Percentiles rank a stretch among this genome's conserved stretches.
phyloP scores from a whole-genome alignment of 2,329 filamentous ascomycete species.

The Stachybotrys chlorohalonatus region DNA sequence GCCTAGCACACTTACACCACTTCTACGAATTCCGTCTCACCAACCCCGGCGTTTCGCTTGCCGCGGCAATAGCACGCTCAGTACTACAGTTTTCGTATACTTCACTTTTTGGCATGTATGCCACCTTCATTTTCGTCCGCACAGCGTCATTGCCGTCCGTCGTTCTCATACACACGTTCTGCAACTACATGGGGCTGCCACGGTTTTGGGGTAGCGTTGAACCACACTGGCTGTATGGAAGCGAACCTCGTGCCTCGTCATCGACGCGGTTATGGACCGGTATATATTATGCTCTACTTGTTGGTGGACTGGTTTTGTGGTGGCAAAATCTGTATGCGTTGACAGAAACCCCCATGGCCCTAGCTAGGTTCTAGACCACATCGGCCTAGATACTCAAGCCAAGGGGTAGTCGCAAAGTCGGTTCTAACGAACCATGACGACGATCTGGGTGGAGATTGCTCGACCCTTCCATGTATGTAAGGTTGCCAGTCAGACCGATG shows the following conservation, averaged over 20 bases:
- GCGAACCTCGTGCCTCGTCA: constrained; percentile 8
- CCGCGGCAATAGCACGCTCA: constrained; percentile 59
- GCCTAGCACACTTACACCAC: constrained; percentile 88
- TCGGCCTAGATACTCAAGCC: neutral
- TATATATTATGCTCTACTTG: constrained; percentile 68
- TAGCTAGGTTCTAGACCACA: constrained; percentile 18
- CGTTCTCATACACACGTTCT: constrained; percentile 74
- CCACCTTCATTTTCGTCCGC: constrained; percentile 78
- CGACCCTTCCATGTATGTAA: no score
- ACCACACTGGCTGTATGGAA: constrained; percentile 30
- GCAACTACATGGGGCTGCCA: constrained; percentile 86
- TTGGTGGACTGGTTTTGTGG: constrained; percentile 64
- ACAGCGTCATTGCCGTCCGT: constrained; percentile 73
- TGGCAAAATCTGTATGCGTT: constrained; percentile 61
- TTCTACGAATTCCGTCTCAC: constrained; percentile 89
- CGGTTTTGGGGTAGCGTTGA: constrained; percentile 74
- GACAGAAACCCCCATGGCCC: constrained; percentile 42
- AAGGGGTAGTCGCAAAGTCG: no score
- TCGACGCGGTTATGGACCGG: constrained; percentile 52
- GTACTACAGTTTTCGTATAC: constrained; percentile 84
- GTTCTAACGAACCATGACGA: no score
- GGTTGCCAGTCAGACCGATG: neutral
- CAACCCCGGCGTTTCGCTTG: constrained; percentile 58
- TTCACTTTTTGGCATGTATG: constrained; percentile 87
- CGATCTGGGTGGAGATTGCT: no score